Evolutionary conservation across 2,329 filamentous ascomycete species (phyloP), one percentile per base, ranked within the genome.

Genomic region (Lachnellula occidentalis): DNA sequence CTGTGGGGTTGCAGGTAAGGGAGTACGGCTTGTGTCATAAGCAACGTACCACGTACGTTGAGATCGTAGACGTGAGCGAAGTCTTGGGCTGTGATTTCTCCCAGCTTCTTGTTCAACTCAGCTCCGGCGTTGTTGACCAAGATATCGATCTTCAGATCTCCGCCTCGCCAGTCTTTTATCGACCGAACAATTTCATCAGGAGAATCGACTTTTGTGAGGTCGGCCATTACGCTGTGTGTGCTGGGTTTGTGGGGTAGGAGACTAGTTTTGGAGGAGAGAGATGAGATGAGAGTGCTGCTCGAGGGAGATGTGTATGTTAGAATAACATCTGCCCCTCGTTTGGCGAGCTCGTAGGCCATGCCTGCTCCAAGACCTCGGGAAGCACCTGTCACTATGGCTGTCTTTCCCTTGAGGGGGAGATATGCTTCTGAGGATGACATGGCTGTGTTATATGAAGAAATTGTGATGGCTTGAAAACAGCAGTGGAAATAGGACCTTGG

Each of bases 101-200:
- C 61, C 0, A 79, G 62, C 4, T 45, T 34, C 24, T 59, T 58
- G 27, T 56, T 51, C 12, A 54, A 12, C 24, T 56, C 58, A 7
- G 47, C 42, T 53, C 88, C 90, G 21, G 90, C 90, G 70, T 94
- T 94, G 78, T 95, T 92, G 75, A 95, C 76, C 54, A 95, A 76
- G 55, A 94, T 88, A 71, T 94, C 88, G 64, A 95, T 78, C 62
- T 80, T 74, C 2, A 22, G 27, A 22, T 46, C 22, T 5, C 43
- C 43, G 5, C 21, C n/a, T 31, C 22, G 17, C 43, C 24, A 46
- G 27, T 31, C 5, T 46, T 79, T 76, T 2, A 81, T 77, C 0
- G 76, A 74, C 8, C 75, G 70, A 59, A 90, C 69, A 50, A 89
- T 77, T 34, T 78, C 71, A 5, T 76, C 72, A 2, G 83, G 81